These are phyloP conservation scores for Elymus sibiricus DNA, from an alignment of 176 grass and related monocot species.

Conservation along the genomic window DNA sequence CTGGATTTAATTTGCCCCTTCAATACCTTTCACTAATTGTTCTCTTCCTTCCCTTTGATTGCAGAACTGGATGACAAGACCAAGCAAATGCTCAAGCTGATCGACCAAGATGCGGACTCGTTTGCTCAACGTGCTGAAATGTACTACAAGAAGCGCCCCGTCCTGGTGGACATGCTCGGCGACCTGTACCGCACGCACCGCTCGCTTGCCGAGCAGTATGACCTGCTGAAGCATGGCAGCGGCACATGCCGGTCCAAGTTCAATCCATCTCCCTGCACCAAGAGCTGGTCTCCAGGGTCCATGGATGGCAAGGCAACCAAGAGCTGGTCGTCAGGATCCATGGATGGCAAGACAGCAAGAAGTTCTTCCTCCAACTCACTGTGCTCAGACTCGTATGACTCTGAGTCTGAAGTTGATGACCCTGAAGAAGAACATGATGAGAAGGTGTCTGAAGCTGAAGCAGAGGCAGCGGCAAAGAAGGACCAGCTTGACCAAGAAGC, in stretches of 20 bases:
- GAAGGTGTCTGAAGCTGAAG: background rate
- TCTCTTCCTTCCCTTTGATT: background rate
- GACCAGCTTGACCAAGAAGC: background rate
- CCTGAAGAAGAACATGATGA: constrained; percentile 39
- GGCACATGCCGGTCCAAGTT: constrained; percentile 34
- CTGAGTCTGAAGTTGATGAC: constrained; percentile 69
- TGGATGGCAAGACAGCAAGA: constrained; percentile 2
- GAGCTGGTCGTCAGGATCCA: constrained; percentile 8
- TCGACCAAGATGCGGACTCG: constrained; percentile 86
- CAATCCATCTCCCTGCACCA: constrained; percentile 32
- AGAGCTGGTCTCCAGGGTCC: constrained; percentile 17
- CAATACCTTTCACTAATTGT: background rate
- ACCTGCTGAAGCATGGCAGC: constrained; percentile 60
- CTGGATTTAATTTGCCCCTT: background rate
- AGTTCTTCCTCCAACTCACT: constrained; percentile 15
- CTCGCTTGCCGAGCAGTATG: constrained; percentile 68
- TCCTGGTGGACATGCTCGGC: constrained; percentile 76
- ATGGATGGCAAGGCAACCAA: constrained; percentile 11
- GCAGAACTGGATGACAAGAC: constrained; percentile 84
- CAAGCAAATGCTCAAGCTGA: constrained; percentile 78
- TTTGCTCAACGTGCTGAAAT: constrained; percentile 92
- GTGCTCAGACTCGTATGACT: constrained; percentile 53
- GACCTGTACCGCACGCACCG: constrained; percentile 80
- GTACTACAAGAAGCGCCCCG: constrained; percentile 86
- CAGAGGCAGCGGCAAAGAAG: background rate